Evolutionary conservation across 495 filamentous ascomycete genomes (phyloP), one percentile per base, ranked within the genome.

Genomic region (Bombardia bombarda): DNA sequence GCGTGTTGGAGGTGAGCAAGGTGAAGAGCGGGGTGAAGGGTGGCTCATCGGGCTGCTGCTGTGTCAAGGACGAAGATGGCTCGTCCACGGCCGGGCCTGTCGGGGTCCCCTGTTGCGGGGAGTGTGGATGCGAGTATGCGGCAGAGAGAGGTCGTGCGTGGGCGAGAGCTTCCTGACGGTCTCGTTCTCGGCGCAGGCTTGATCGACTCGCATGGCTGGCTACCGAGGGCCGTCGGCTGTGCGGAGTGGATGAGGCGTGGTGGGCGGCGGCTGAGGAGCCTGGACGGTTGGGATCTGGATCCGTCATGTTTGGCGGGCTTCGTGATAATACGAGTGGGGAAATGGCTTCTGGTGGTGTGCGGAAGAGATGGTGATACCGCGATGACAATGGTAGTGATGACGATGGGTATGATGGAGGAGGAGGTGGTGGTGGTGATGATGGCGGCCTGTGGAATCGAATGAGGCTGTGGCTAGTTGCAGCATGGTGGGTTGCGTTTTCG

Each of bases 21-120:
- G 79, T 72, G 62, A 85, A 86, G 65, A 84, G 70, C 19, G 82
- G 79, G 31, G 66, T 58, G 66, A 86, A 85, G 40, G 65, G 58
- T 2, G 68, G 67, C 18, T 38, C 40, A 28, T 28, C 39, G 16
- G 35, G 25, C 0, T 36, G 42, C 26, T 38, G 45, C 28, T 34
- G 43, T 14, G 48, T 21, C 8, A 40, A 41, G 2, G 50, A 30
- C 0, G 45, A 13, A 3, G 45, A 34, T 12, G 4, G 13, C 17
- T 47, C 47, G 32, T 13, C 32, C 18, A 34, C 14, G 13, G 48
- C 30, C 1, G 38, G 23, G 23, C 14, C 18, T n/a, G n/a, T n/a
- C n/a, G n/a, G n/a, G n/a, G n/a, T n/a, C n/a, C n/a, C n/a, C 40
- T 35, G 21, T 12, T 48, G 48, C 9, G 56, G 45, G 16, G 52